Percentiles rank a stretch among this genome's conserved stretches.
phyloP scores from a whole-genome alignment of 1,284 basidiomycete species.

The Microbotryomycetes sp. region DNA sequence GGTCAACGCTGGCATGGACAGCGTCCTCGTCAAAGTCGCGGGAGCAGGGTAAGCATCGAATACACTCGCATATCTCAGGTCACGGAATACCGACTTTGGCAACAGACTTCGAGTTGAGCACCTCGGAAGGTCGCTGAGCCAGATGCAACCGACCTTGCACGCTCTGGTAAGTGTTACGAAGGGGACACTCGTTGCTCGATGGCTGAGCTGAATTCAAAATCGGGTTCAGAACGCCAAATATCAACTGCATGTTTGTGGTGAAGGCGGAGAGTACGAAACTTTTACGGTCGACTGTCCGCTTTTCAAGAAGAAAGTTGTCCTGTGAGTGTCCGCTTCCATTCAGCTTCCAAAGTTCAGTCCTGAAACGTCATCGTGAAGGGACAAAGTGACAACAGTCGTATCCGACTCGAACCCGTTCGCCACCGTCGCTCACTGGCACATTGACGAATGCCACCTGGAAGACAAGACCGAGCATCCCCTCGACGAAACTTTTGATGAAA shows the following conservation, averaged over 20 bases:
- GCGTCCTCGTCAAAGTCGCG: constrained; percentile 90
- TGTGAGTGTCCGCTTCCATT: constrained; percentile 51
- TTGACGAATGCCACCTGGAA: constrained; percentile 59
- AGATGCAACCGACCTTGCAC: constrained; percentile 66
- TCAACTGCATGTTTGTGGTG: constrained; percentile 90
- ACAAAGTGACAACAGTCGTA: constrained; percentile 12
- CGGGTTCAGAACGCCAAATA: constrained; percentile 61
- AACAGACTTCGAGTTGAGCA: constrained; percentile 48
- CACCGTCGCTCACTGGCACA: constrained; percentile 74
- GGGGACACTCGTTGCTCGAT: not conserved
- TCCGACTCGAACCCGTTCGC: constrained; percentile 31
- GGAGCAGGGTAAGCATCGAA: constrained; percentile 59
- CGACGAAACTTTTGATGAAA: constrained; percentile 6
- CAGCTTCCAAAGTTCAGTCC: no score
- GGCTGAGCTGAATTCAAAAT: not conserved
- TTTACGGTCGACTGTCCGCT: constrained; percentile 83
- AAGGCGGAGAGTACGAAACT: constrained; percentile 97
- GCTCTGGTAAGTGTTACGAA: constrained; percentile 55
- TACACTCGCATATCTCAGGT: not conserved
- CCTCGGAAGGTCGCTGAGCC: constrained; percentile 66
- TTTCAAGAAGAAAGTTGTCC: constrained; percentile 66
- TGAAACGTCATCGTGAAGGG: not conserved
- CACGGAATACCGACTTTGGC: constrained; percentile 43
- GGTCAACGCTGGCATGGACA: constrained; percentile 69
- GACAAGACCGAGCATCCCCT: constrained; percentile 14